Evolutionary conservation across 495 filamentous ascomycete genomes (phyloP), one percentile per base, ranked within the genome.

Genomic region (Sabuloglossum arenarium): DNA sequence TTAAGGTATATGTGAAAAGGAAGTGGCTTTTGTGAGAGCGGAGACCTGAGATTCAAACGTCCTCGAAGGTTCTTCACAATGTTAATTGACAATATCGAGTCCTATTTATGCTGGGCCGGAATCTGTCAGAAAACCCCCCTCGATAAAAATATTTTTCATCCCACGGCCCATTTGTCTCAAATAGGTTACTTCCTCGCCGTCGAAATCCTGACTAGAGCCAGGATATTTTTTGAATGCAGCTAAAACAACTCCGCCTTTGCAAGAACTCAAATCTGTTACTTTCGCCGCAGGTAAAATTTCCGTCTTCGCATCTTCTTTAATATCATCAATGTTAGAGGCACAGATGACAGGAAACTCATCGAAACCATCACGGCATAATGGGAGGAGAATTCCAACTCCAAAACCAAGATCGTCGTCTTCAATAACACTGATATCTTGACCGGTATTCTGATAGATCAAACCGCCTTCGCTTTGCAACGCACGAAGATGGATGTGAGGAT

Each of bases 391-490:
- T 0, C 65, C 65, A 31, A 65, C 31, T 31, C 60, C 58, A 37
- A 62, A 67, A n/a, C 65, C 65, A 37, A 59, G 59, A 21, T 60
- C 61, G 12, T 68, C 65, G 19, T 29, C n/a, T n/a, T n/a, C 43
- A 8, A 4, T n/a, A 34, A 19, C 21, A 23, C 23, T 21, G 19
- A 5, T 21, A 1, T 62, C 59, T 29, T 64, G 59, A 3, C 45
- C 42, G n/a, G 59, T 54, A 49, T 67, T 67, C 24, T 61, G 58
- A 30, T 67, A 67, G 28, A 64, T 61, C 8, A 67, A 29, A 16
- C 65, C 65, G 0, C 65, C 65, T 19, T 57, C 60, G 39, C 61
- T 66, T 28, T 66, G 51, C 9, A 67, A 53, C 11, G 65, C 65
- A 0, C 61, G 59, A 32, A 67, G 60, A 47, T 67, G 65, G 14